Conservation (phyloP, 2,329 filamentous ascomycete species). For the Fusarium coffeatum region DNA sequence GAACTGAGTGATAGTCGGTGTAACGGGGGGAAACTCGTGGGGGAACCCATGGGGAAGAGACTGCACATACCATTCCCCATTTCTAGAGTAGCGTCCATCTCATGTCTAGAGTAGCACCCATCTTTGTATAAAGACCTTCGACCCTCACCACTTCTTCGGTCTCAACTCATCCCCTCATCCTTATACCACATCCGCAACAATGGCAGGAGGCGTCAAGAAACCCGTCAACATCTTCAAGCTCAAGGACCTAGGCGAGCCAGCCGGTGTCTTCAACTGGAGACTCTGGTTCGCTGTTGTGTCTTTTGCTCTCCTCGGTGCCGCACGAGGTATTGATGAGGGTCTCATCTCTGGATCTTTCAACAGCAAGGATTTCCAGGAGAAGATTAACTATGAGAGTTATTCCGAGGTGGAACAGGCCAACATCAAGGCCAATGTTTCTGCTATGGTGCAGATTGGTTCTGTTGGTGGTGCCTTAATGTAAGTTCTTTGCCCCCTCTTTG, state of each 20-base stretch:
- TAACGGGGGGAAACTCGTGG: constrained; percentile 21
- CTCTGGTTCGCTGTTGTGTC: constrained; percentile 81
- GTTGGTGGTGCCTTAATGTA: constrained; percentile 75
- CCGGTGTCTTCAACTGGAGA: constrained; percentile 79
- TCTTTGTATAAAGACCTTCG: background rate
- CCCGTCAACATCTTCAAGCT: constrained; percentile 73
- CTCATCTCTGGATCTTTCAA: constrained; percentile 79
- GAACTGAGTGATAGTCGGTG: constrained; percentile 13
- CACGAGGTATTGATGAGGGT: constrained; percentile 83
- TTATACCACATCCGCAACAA: constrained; percentile 38
- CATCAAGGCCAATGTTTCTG: constrained; percentile 80
- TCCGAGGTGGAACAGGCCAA: constrained; percentile 67
- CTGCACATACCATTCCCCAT: too few species aligned
- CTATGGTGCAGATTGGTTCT: constrained; percentile 84
- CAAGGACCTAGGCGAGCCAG: constrained; percentile 72
- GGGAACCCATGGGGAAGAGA: background rate
- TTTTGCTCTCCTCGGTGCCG: constrained; percentile 80
- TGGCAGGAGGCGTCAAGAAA: constrained; percentile 66
- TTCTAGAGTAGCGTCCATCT: too few species aligned
- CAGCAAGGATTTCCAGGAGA: constrained; percentile 70
- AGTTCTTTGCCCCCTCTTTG: too few species aligned
- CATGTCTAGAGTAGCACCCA: too few species aligned
- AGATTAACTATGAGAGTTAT: constrained; percentile 68
- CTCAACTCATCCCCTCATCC: background rate
- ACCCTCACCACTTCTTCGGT: background rate